Evolutionary conservation across 2,329 filamentous ascomycete genomes (phyloP).

Genomic region (Hymenoscyphus salicellus): DNA sequence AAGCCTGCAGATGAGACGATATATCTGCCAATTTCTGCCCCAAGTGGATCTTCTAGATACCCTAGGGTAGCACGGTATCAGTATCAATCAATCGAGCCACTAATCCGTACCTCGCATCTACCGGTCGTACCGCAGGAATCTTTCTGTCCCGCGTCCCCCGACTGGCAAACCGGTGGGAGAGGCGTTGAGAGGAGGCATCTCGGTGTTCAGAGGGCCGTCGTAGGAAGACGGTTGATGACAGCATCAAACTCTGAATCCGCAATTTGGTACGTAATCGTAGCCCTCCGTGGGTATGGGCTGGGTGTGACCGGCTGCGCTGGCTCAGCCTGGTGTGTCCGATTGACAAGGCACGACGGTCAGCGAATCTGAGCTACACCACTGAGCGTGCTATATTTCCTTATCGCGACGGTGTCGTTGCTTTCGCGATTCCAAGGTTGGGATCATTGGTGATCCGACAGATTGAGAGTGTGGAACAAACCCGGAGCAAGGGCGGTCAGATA

Average conservation of each 20-base stretch:
- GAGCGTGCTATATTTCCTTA: conserved; percentile 9
- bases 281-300: conserved; percentile 12
- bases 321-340: conserved; percentile 4
- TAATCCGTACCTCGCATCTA: conserved; percentile 27
- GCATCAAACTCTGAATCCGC: conserved; percentile 27
- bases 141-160: neutral
- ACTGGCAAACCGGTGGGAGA: conserved; percentile 3
- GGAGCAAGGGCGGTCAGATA: neutral
- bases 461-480: neutral
- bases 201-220: neutral
- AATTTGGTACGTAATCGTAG: conserved; percentile 30
- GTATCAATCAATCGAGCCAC: conserved; percentile 14
- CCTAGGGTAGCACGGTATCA: conserved; percentile 10
- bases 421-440: neutral
- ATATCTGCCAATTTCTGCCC: conserved; percentile 2
- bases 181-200: neutral
- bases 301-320: neutral
- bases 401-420: conserved; percentile 1
- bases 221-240: conserved; percentile 26
- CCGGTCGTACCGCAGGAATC: conserved; percentile 11
- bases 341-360: conserved; percentile 4
- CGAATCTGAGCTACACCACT: conserved; percentile 9
- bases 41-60: neutral
- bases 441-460: neutral
- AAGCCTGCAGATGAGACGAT: conserved; percentile 18